Base-by-base conservation (phyloP, 306 rosid species). In the Cicer arietinum region DNA sequence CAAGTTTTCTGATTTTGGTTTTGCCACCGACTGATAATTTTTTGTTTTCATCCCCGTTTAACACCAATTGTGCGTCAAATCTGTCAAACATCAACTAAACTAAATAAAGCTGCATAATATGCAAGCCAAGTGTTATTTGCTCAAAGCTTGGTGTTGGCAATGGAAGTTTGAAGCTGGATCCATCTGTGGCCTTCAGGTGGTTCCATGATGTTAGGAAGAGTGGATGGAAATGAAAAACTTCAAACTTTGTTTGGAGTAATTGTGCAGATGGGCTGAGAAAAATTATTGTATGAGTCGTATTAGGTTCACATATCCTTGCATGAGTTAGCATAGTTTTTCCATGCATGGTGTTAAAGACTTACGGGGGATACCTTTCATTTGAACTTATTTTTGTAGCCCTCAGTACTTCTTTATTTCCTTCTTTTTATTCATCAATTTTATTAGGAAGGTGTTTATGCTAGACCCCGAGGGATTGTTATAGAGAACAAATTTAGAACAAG, bases 401-500 rank as follows among this genome's bases (percentile, higher is more conserved):
- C 52, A n/a, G 40, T 48, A 14, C 64, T 37, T 73, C 16, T 35
- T 22, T 40, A 42, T 67, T 65, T 22, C 25, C 11, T 4, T 76
- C 13, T 14, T 35, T 43, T 17, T 43, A 63, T 61, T 75, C 12
- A n/a, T 43, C 18, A 37, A 9, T 16, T 18, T 69, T 6, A 43
- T 61, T 41, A 44, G 20, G 56, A 6, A 48, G 37, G 37, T 30
- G 37, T 30, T 30, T 30, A 30, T 30, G 37, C 37, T 30, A 30
- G 5, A 30, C 5, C 50, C 11, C 17, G 30, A 35, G 8, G 40
- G 35, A 43, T 48, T 68, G 39, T n/a, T 61, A 11, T 30, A 54
- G 20, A 8, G 40, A 43, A 22, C 51, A 48, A 9, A 43, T 69
- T 75, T 63, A 46, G 64, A 54, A 17, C 65, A 39, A 42, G 74